Percentiles rank a stretch among this genome's conserved stretches.
Evolutionary conservation across 2,329 filamentous ascomycete genomes (phyloP).

Genomic region (Emmonsia crescens): DNA sequence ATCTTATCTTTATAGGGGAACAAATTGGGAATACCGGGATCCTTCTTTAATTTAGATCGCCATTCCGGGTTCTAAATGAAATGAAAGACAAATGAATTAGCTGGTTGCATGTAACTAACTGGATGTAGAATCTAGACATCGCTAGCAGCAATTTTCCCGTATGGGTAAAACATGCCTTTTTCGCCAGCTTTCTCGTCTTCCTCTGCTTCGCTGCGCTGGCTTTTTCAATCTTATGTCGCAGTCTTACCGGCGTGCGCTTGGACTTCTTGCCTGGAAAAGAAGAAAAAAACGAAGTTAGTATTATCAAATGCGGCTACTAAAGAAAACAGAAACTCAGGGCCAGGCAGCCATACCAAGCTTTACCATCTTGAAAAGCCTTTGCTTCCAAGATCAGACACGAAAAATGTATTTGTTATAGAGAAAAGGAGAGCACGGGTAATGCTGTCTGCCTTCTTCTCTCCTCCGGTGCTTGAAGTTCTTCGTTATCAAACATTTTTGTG

Average conservation of each 20-base stretch:
- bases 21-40: constrained; percentile 91
- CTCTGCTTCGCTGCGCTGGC: constrained; percentile 79
- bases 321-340: not conserved
- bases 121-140: not conserved
- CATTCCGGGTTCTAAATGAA: constrained; percentile 71
- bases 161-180: constrained; percentile 47
- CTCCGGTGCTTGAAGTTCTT: not conserved
- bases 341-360: constrained; percentile 27
- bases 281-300: not conserved
- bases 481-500: constrained; percentile 8
- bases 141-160: not conserved
- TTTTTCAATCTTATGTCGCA: constrained; percentile 95
- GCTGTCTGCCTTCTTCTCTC: not conserved
- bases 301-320: not conserved
- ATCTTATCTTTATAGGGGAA: constrained; percentile 98
- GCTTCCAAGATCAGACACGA: constrained; percentile 8
- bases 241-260: constrained; percentile 78
- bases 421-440: not conserved
- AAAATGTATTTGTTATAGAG: not conserved
- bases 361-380: constrained; percentile 24
- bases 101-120: too few species aligned
- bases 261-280: constrained; percentile 68
- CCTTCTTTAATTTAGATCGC: constrained; percentile 90
- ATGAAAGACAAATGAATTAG: not conserved
- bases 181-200: constrained; percentile 78